phyloP scores from a whole-genome alignment of 108 stramenopile species.

The Nitzschia sp. region DNA sequence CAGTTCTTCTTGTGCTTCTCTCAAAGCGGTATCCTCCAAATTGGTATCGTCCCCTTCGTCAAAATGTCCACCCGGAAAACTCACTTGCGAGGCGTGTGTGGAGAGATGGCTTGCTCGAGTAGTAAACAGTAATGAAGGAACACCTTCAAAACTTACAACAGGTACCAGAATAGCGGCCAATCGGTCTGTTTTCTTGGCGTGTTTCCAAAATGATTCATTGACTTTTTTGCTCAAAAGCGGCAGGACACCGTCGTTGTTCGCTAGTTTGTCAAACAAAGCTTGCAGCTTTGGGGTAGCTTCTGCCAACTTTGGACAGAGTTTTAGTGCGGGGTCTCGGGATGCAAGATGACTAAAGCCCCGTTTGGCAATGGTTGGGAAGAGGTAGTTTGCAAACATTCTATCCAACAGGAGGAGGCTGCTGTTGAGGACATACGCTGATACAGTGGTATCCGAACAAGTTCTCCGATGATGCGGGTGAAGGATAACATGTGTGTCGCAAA shows the following conservation, averaged over 20 bases:
- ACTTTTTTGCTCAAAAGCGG: slow-evolving; percentile 19
- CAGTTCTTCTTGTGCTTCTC: slow-evolving; percentile 78
- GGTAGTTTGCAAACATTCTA: too few relatives aligned
- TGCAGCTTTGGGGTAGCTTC: slow-evolving; percentile 22
- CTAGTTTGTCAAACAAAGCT: slow-evolving; percentile 12
- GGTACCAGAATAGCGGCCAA: slow-evolving; percentile 83
- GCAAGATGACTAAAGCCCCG: not conserved
- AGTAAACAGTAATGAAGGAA: slow-evolving; percentile 85
- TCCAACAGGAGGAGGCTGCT: too few relatives aligned
- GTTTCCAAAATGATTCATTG: slow-evolving; percentile 27
- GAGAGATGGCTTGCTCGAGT: slow-evolving; percentile 65
- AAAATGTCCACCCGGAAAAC: slow-evolving; percentile 81
- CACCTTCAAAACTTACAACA: slow-evolving; percentile 67
- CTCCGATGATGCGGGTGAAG: not conserved
- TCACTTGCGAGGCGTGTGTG: slow-evolving; percentile 77
- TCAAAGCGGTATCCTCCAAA: slow-evolving; percentile 58
- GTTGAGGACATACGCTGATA: too few relatives aligned
- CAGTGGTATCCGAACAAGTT: not conserved
- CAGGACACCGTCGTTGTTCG: slow-evolving; percentile 16
- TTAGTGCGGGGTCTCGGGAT: not conserved
- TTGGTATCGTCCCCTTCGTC: slow-evolving; percentile 45
- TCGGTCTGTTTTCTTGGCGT: slow-evolving; percentile 14
- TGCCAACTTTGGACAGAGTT: not conserved
- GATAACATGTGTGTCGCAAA: not conserved
- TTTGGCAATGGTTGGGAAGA: not conserved